Base-by-base conservation (phyloP, 2,329 filamentous ascomycete species). In the Diplocarpon mali region DNA sequence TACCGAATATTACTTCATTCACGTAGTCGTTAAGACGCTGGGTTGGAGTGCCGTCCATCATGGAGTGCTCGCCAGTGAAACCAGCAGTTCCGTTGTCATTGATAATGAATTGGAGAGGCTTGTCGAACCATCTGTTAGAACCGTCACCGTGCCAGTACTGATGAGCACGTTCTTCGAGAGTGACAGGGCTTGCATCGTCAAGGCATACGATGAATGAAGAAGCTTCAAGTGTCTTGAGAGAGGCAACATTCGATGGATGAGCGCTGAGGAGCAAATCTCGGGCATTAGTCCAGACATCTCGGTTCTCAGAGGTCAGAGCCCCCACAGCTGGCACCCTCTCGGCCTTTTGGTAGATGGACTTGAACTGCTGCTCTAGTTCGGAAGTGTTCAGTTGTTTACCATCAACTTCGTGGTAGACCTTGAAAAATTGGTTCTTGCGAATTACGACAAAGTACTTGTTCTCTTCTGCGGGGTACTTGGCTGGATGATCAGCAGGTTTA, bases 1-100 rank as follows among this genome's bases (percentile, higher is more conserved):
- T 90, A 69, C 83, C 82, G 68, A 95, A 89, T 65, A 96, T 95
- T 60, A 85, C 76, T 62, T 85, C 80, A 69, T 90, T 93, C 62
- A 93, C 76, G 61, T 88, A 92, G 73, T 98, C 92, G 65, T 95
- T 98, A 13, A 98, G 75, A 36, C 93, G 83, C 68, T 96, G 92
- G 2, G 93, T 98, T 1, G 93, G 89, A 6, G 92, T 98, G 53
- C 93, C 92, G 63, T 98, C 92, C 93, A 98, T 98, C 92, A 98
- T 96, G 59, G 85, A 93, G 74, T 98, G 92, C 69, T 98, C 92
- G 60, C 92, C 92, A 75, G 88, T 90, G 74, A 98, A 98, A 50
- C 92, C 92, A 2, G 92, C 85, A 7, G 92, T 94, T 57, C 92
- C 92, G 64, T 98, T 98, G 64, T 98, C 89, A 66, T 95, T 95